Percentiles rank a stretch among this genome's conserved stretches.
These are phyloP conservation scores for Phanerochaete sordida DNA, from an alignment of 768 basidiomycete genomes.

Conservation along the genomic window DNA sequence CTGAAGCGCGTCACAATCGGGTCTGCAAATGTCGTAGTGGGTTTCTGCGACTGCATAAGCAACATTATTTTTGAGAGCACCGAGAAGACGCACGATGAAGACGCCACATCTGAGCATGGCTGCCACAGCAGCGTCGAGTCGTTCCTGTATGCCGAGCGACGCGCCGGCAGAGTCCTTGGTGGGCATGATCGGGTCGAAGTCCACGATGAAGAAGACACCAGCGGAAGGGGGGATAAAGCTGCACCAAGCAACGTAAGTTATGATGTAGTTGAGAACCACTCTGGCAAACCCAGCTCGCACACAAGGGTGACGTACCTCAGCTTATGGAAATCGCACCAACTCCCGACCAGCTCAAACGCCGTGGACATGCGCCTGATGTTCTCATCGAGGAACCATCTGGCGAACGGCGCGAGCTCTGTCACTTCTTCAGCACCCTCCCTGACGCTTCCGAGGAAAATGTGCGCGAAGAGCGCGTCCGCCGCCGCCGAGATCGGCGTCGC, in stretches of 20 bases:
- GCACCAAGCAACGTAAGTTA: not conserved
- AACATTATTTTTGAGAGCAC: not conserved
- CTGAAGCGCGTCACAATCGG: not conserved
- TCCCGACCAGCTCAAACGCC: not conserved
- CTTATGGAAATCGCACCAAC: not conserved
- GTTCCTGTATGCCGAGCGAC: not conserved
- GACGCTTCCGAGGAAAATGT: too few species aligned
- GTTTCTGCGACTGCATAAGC: not conserved
- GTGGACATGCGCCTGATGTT: not conserved
- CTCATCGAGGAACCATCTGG: not conserved
- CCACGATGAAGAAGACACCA: not conserved
- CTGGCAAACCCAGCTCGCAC: not conserved
- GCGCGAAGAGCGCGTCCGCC: too few species aligned
- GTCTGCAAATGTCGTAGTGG: not conserved
- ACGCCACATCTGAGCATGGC: not conserved
- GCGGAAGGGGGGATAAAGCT: not conserved
- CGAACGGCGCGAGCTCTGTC: too few species aligned
- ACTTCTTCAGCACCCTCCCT: too few species aligned
- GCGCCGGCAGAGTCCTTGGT: not conserved
- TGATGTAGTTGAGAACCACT: too few species aligned
- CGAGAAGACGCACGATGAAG: not conserved
- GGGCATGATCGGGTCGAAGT: not conserved
- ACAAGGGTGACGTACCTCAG: not conserved
- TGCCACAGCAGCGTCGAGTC: not conserved
- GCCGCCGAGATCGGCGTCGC: too few species aligned